phyloP scores from a whole-genome alignment of 306 rosid genomes.

The Gynostemma pentaphyllum region DNA sequence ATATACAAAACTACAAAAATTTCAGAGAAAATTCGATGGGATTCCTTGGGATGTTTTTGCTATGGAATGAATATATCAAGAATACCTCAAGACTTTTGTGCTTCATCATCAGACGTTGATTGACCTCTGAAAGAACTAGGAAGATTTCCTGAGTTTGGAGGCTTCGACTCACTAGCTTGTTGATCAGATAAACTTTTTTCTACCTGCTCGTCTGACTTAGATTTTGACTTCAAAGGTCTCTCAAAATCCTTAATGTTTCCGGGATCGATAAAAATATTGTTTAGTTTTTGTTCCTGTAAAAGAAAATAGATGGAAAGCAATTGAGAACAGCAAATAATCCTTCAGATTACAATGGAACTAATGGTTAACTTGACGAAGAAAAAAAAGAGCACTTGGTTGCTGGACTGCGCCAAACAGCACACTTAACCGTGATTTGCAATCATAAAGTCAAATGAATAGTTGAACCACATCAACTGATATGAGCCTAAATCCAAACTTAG shows the following conservation, averaged over 20 bases:
- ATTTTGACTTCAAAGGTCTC: constrained; percentile 43
- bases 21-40: neutral
- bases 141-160: constrained; percentile 20
- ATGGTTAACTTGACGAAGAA: neutral
- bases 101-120: constrained; percentile 39
- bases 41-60: neutral
- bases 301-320: constrained; percentile 1
- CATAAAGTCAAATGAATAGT: too few species aligned
- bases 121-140: constrained; percentile 32
- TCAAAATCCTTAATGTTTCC: constrained; percentile 46
- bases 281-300: constrained; percentile 63
- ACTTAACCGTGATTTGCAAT: too few species aligned
- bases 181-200: constrained; percentile 35
- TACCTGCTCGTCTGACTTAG: constrained; percentile 32
- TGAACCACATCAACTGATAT: too few species aligned
- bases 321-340: neutral
- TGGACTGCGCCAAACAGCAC: neutral
- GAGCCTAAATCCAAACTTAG: too few species aligned
- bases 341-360: neutral
- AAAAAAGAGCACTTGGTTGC: neutral
- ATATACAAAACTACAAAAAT: neutral
- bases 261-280: constrained; percentile 45
- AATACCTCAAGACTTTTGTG: constrained; percentile 17
- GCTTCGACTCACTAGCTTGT: constrained; percentile 27
- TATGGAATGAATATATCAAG: neutral